Evolutionary conservation across 495 filamentous ascomycete species (phyloP).

Genomic region (Penicillium ochrochloron): DNA sequence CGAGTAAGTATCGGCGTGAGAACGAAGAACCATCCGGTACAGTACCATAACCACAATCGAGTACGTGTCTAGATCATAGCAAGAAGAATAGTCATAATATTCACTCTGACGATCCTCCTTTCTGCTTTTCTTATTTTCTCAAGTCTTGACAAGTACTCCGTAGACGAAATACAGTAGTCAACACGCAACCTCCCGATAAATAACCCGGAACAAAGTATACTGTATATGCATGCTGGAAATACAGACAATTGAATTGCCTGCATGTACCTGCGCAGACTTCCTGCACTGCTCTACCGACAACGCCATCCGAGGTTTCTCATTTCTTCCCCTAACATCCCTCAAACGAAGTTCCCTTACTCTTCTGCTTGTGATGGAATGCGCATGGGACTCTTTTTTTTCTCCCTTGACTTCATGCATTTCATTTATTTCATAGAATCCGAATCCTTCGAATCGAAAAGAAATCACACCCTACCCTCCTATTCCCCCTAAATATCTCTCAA

Average conservation of each 20-base stretch:
- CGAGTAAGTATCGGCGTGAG: conserved; percentile 16
- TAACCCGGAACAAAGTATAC: neutral
- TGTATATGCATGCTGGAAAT: neutral
- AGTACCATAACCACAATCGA: neutral
- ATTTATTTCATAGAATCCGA: neutral
- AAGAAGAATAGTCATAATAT: too few relatives aligned
- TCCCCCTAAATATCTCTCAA: neutral
- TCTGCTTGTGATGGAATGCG: conserved; percentile 11
- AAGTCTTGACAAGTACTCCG: neutral
- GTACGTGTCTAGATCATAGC: too few relatives aligned
- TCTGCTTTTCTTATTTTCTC: neutral
- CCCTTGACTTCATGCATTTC: neutral
- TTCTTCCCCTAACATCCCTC: neutral
- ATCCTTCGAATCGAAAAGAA: neutral
- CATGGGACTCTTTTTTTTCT: neutral
- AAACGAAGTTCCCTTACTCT: neutral
- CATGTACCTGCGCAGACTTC: neutral
- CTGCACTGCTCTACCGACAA: neutral
- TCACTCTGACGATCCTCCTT: neutral
- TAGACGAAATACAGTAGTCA: neutral
- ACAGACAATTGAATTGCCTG: neutral
- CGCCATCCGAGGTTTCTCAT: neutral
- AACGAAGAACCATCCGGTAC: neutral
- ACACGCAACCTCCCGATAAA: neutral
- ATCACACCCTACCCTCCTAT: neutral